These are phyloP conservation scores for Sporobolomyces pararoseus DNA, from an alignment of 768 basidiomycete genomes.

Conservation along the genomic window DNA sequence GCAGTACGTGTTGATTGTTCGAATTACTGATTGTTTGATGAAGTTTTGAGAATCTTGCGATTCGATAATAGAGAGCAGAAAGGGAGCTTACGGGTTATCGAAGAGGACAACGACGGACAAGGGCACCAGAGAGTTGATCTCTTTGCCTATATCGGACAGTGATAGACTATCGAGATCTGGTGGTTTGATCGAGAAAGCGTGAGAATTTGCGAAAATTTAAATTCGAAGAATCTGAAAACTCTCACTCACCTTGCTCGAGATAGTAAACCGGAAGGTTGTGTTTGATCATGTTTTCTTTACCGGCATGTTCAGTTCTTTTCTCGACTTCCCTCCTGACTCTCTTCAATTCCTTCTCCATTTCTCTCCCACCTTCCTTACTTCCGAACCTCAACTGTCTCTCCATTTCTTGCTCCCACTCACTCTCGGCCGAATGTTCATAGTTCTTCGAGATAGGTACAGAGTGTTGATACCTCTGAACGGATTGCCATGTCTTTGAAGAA, in stretches of 20 bases:
- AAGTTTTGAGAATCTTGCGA: background rate
- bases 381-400: slow-evolving; percentile 33
- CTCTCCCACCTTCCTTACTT: slow-evolving; percentile 32
- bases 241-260: slow-evolving; percentile 28
- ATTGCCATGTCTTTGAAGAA: slow-evolving; percentile 18
- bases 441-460: background rate
- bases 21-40: too few species aligned
- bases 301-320: slow-evolving; percentile 24
- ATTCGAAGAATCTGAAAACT: background rate
- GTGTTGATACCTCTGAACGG: slow-evolving; percentile 25
- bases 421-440: slow-evolving; percentile 12
- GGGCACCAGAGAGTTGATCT: slow-evolving; percentile 23
- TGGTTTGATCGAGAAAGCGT: background rate
- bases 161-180: background rate
- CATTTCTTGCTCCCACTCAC: slow-evolving; percentile 29
- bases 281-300: slow-evolving; percentile 22
- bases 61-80: background rate
- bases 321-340: slow-evolving; percentile 28
- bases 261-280: slow-evolving; percentile 30
- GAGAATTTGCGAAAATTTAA: too few species aligned
- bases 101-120: slow-evolving; percentile 16
- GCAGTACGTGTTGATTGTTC: background rate
- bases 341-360: slow-evolving; percentile 37
- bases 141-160: background rate
- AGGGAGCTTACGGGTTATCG: slow-evolving; percentile 2